Evolutionary conservation across 108 stramenopile species (phyloP).

Genomic region (Cyclostephanos tholiformis): DNA sequence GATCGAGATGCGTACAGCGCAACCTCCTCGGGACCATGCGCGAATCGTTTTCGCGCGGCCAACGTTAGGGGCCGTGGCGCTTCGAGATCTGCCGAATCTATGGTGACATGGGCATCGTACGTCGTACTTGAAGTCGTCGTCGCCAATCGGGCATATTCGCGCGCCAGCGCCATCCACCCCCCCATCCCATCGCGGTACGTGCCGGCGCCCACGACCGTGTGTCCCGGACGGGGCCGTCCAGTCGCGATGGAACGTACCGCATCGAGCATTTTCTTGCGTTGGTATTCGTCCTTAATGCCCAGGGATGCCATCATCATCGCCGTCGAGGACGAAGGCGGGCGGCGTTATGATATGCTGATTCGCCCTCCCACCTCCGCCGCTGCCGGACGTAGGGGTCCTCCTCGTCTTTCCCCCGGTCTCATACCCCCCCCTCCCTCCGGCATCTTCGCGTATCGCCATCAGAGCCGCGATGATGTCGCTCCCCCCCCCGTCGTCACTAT

Average conservation of each 20-base stretch:
- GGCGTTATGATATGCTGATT: too few relatives aligned
- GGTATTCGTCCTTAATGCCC: constrained; percentile 7
- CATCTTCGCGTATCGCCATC: constrained; percentile 9
- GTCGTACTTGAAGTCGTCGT: not conserved
- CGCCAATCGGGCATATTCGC: constrained; percentile 54
- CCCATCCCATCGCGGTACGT: constrained; percentile 67
- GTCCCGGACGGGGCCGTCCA: constrained; percentile 67
- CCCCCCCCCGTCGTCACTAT: constrained; percentile 31
- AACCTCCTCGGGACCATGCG: constrained; percentile 55
- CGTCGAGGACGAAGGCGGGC: too few relatives aligned
- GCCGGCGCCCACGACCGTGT: constrained; percentile 66
- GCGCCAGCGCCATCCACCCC: constrained; percentile 68
- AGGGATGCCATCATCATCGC: too few relatives aligned
- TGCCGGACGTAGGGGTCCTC: not conserved
- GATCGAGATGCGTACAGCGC: constrained; percentile 59
- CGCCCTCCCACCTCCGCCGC: too few relatives aligned
- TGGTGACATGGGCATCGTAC: not conserved
- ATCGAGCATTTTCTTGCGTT: constrained; percentile 40
- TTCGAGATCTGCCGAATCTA: too few relatives aligned
- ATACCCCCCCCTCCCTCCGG: not conserved
- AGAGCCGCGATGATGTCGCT: constrained; percentile 31
- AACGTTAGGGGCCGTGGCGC: too few relatives aligned
- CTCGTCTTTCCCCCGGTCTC: constrained; percentile 5
- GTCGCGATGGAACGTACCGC: constrained; percentile 80
- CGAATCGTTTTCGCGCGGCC: too few relatives aligned